Evolutionary conservation across 139 green algal genomes (phyloP).

Genomic region (Chlamydomonas asymmetrica): DNA sequence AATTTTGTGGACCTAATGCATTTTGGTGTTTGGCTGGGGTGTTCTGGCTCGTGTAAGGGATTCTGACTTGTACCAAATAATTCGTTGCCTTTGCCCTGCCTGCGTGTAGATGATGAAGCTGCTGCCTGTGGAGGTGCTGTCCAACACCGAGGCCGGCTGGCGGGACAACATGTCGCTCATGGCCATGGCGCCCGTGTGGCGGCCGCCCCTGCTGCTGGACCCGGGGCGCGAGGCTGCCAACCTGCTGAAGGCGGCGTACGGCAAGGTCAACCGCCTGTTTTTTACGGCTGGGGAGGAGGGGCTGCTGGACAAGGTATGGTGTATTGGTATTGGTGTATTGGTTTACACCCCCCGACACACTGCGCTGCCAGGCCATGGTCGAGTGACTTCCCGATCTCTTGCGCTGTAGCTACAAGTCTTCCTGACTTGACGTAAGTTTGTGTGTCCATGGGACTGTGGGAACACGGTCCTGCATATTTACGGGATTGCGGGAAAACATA

Average conservation of each 20-base stretch:
- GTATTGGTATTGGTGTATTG: too few species aligned
- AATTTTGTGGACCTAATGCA: too few species aligned
- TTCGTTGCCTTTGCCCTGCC: not conserved
- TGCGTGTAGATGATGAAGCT: conserved; percentile 4
- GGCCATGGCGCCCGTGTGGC: not conserved
- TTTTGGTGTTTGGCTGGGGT: too few species aligned
- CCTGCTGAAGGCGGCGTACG: conserved; percentile 35
- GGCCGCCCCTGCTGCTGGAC: conserved; percentile 34
- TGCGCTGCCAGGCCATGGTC: too few species aligned
- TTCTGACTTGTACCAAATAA: not conserved
- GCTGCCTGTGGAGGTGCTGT: conserved; percentile 10
- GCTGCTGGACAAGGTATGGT: conserved; percentile 27
- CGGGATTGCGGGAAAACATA: too few species aligned
- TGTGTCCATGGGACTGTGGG: too few species aligned
- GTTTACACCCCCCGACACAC: too few species aligned
- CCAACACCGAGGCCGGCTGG: conserved; percentile 24
- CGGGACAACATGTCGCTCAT: conserved; percentile 28
- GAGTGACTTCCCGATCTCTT: too few species aligned
- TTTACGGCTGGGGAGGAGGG: conserved; percentile 8
- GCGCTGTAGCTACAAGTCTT: too few species aligned
- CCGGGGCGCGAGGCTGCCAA: conserved; percentile 16
- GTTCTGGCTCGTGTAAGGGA: too few species aligned
- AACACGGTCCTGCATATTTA: too few species aligned
- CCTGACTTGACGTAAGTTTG: too few species aligned
- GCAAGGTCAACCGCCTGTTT: conserved; percentile 23